These are phyloP conservation scores for Quambalaria eucalypti DNA, from an alignment of 1,284 basidiomycete genomes.

Conservation along the genomic window DNA sequence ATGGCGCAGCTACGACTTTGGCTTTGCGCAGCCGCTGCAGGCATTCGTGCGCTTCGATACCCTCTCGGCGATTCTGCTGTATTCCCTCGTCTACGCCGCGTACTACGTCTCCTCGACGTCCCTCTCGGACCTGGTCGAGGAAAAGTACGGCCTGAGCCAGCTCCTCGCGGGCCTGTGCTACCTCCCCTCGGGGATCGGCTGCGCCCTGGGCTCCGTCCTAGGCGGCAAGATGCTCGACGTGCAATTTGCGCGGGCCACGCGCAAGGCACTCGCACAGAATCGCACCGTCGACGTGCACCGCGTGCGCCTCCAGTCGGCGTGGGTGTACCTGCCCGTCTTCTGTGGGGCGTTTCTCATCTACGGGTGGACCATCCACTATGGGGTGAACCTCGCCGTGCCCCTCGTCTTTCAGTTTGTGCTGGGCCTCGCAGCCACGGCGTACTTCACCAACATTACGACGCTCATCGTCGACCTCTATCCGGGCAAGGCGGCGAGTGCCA, in stretches of 20 bases:
- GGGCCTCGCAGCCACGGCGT: neutral
- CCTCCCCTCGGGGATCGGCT: neutral
- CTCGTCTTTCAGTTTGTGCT: neutral
- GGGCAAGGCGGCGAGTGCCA: neutral
- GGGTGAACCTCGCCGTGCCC: neutral
- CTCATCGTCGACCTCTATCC: neutral
- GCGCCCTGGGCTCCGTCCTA: neutral
- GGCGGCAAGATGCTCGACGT: neutral
- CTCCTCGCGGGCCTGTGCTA: neutral
- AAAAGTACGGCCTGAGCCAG: neutral
- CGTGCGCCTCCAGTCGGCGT: neutral
- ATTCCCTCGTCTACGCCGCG: neutral
- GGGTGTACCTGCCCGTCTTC: neutral
- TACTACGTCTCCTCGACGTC: neutral
- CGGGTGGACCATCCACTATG: neutral
- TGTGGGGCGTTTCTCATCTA: neutral
- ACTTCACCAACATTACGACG: neutral
- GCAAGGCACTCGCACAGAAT: neutral
- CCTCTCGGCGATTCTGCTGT: neutral
- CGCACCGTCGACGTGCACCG: neutral
- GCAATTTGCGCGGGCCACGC: neutral
- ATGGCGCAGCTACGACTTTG: neutral
- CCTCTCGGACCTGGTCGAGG: neutral
- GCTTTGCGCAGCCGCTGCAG: neutral
- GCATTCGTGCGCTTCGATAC: neutral